phyloP scores from a whole-genome alignment of 352 stramenopile species.

The Globisporangium spinosum region DNA sequence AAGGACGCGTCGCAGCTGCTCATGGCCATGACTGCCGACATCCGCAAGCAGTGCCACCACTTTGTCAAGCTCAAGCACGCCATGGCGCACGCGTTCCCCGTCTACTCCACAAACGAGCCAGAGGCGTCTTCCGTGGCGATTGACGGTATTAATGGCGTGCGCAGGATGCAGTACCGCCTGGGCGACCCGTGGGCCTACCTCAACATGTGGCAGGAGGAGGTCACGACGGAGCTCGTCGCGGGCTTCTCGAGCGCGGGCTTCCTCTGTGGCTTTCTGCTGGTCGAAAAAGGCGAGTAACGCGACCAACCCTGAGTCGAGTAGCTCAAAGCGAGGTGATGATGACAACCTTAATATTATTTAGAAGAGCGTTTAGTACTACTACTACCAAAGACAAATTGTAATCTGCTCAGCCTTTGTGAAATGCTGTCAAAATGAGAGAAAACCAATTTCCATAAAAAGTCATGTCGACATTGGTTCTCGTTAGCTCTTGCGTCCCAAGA shows the following conservation, averaged over 20 bases:
- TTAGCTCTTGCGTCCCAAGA: slow-evolving; percentile 18
- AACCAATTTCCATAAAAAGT: background rate
- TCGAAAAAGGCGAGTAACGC: slow-evolving; percentile 39
- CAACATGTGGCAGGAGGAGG: slow-evolving; percentile 39
- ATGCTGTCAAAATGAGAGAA: background rate
- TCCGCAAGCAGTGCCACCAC: slow-evolving; percentile 51
- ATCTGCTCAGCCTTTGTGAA: background rate
- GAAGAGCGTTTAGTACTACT: background rate
- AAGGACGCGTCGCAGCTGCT: slow-evolving; percentile 40
- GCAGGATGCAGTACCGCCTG: slow-evolving; percentile 40
- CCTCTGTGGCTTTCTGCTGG: slow-evolving; percentile 50
- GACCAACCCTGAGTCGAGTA: background rate
- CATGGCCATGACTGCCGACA: slow-evolving; percentile 42
- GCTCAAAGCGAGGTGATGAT: background rate
- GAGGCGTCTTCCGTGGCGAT: background rate
- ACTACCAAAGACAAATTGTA: background rate
- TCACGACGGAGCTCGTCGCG: slow-evolving; percentile 45
- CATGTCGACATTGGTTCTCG: background rate
- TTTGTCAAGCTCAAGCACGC: slow-evolving; percentile 50
- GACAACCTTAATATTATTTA: slow-evolving; percentile 13
- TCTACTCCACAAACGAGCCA: background rate
- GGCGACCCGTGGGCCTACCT: slow-evolving; percentile 26
- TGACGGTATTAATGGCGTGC: slow-evolving; percentile 14
- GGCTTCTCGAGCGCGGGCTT: slow-evolving; percentile 40
- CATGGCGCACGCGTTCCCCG: slow-evolving; percentile 39